These are phyloP conservation scores for Posidonia australis DNA, from an alignment of 106 monocot species.

Conservation along the genomic window DNA sequence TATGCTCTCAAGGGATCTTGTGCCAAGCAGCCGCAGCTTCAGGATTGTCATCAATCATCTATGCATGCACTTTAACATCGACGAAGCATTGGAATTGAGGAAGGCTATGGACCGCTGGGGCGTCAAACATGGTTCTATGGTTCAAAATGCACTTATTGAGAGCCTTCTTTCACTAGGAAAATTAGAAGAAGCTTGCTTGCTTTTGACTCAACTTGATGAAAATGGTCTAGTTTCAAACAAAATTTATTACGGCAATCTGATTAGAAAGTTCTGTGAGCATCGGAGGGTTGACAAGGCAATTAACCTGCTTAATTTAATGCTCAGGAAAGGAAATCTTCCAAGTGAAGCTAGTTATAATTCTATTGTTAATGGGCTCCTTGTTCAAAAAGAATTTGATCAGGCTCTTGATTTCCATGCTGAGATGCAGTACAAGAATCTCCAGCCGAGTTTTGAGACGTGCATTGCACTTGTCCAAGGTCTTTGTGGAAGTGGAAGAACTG, in stretches of 20 bases:
- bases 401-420: constrained; percentile 76
- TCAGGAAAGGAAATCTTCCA: constrained; percentile 57
- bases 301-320: constrained; percentile 61
- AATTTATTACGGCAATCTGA: constrained; percentile 35
- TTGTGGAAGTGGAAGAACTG: constrained; percentile 41
- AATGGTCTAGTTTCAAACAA: constrained; percentile 13
- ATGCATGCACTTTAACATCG: constrained; percentile 29
- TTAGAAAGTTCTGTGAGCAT: constrained; percentile 44
- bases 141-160: constrained; percentile 33
- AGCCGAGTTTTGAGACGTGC: constrained; percentile 26
- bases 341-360: constrained; percentile 57
- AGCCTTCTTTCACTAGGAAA: constrained; percentile 30
- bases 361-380: constrained; percentile 38
- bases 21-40: constrained; percentile 59
- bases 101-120: constrained; percentile 35
- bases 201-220: constrained; percentile 29
- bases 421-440: constrained; percentile 47
- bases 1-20: constrained; percentile 36
- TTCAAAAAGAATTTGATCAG: constrained; percentile 37
- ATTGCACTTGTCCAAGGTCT: constrained; percentile 43
- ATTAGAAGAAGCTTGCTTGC: constrained; percentile 38
- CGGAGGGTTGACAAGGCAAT: constrained; percentile 44
- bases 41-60: constrained; percentile 44
- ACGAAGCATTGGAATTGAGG: constrained; percentile 47
- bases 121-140: constrained; percentile 43